These are phyloP conservation scores for Nidularia pulvinata DNA, from an alignment of 768 basidiomycete species.

Conservation along the genomic window DNA sequence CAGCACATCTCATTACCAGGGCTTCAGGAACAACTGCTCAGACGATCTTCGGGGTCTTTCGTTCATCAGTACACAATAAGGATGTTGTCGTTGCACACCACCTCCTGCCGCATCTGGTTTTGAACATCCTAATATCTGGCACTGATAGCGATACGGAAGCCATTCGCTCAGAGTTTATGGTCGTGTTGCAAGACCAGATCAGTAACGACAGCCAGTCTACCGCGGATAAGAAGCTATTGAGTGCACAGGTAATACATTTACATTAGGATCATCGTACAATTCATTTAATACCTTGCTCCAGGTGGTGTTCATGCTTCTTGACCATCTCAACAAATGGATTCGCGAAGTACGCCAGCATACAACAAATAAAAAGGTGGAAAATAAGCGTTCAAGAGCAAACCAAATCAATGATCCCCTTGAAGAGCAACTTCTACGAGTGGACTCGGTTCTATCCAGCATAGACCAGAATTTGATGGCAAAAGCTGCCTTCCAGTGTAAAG, in stretches of 20 bases:
- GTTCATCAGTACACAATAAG: slow-evolving; percentile 76
- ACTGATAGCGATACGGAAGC: slow-evolving; percentile 55
- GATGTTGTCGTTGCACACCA: slow-evolving; percentile 95
- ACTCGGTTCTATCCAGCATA: slow-evolving; percentile 82
- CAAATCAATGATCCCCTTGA: slow-evolving; percentile 37
- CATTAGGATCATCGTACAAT: no score
- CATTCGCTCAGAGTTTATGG: slow-evolving; percentile 75
- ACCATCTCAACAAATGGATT: slow-evolving; percentile 92
- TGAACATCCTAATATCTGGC: slow-evolving; percentile 83
- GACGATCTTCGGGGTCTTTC: slow-evolving; percentile 77
- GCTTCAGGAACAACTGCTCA: slow-evolving; percentile 58
- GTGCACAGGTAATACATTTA: slow-evolving; percentile 79
- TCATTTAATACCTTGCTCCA: no score
- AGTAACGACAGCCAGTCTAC: slow-evolving; percentile 53
- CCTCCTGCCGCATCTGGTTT: slow-evolving; percentile 88
- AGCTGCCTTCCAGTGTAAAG: slow-evolving; percentile 93
- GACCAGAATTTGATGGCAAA: slow-evolving; percentile 88
- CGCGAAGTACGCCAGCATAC: slow-evolving; percentile 72
- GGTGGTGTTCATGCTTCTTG: slow-evolving; percentile 94
- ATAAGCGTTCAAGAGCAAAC: slow-evolving; percentile 44
- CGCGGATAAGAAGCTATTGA: slow-evolving; percentile 82
- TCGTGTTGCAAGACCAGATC: slow-evolving; percentile 89
- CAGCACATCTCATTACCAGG: slow-evolving; percentile 72
- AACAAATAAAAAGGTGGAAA: slow-evolving; percentile 43
- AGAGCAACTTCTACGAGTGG: slow-evolving; percentile 69